Conservation (phyloP, 2,329 filamentous ascomycete genomes). For the Xylariales sp. region DNA sequence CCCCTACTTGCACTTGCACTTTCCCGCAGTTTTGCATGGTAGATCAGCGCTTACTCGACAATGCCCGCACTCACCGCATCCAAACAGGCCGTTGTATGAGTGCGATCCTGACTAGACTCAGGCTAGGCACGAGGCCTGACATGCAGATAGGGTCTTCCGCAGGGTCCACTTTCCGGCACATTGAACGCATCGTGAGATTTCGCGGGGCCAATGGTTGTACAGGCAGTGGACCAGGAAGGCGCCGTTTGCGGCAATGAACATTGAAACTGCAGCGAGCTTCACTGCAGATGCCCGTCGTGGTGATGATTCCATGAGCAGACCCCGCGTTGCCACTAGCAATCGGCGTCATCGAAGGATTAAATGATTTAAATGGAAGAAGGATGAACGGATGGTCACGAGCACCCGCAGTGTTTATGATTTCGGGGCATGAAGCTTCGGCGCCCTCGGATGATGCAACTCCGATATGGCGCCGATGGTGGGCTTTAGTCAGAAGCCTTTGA, state of each 20-base stretch:
- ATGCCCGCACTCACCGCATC: neutral
- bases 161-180: constrained; percentile 1
- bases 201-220: constrained; percentile 1
- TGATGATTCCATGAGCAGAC: neutral
- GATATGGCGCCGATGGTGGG: neutral
- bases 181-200: neutral
- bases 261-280: neutral
- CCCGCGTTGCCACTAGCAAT: neutral
- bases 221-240: neutral
- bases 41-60: neutral
- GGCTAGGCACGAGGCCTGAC: neutral
- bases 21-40: neutral
- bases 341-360: neutral
- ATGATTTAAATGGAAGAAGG: neutral
- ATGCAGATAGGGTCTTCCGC: constrained; percentile 6
- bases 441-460: neutral
- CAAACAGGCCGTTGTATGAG: neutral
- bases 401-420: neutral
- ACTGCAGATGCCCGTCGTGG: constrained; percentile 2
- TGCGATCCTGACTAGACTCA: neutral
- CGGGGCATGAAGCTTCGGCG: neutral
- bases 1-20: neutral
- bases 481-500: neutral
- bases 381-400: neutral
- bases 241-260: neutral